phyloP scores from a whole-genome alignment of 2,329 filamentous ascomycete genomes.

The Xylariaceae sp. region DNA sequence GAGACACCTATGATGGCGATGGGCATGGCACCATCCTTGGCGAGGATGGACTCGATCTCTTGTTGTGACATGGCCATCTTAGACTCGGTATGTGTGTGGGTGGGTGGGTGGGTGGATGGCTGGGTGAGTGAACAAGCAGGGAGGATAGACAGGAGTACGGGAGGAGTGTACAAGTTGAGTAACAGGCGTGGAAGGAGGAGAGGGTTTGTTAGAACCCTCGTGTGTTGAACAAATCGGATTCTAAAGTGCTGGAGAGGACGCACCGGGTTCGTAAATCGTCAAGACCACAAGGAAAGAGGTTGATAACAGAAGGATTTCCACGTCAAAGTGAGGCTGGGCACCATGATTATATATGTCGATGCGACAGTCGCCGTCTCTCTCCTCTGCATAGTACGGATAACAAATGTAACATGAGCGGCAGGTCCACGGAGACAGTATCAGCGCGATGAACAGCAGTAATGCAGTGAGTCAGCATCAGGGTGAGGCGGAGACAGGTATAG shows the following conservation, averaged over 20 bases:
- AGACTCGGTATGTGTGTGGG: slow-evolving; percentile 7
- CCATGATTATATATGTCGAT: slow-evolving; percentile 14
- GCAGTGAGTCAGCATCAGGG: slow-evolving; percentile 15
- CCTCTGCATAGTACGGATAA: no score
- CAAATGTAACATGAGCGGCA: no score
- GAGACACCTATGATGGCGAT: slow-evolving; percentile 26
- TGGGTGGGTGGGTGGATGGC: no score
- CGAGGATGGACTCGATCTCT: slow-evolving; percentile 22
- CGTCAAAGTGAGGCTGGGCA: slow-evolving; percentile 1
- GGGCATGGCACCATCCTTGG: slow-evolving; percentile 24
- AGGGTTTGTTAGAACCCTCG: slow-evolving; percentile 15
- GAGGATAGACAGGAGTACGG: slow-evolving; percentile 9
- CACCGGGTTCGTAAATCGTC: slow-evolving; percentile 18
- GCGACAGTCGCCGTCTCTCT: no score
- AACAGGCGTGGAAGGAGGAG: slow-evolving; percentile 12
- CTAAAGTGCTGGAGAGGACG: slow-evolving; percentile 10
- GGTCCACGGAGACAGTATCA: no score
- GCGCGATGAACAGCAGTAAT: slow-evolving; percentile 11
- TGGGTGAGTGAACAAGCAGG: slow-evolving; percentile 1
- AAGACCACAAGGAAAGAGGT: slow-evolving; percentile 19
- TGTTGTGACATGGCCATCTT: slow-evolving; percentile 19
- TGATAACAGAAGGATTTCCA: slow-evolving; percentile 8
- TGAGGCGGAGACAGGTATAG: slow-evolving; percentile 14
- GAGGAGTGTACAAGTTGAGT: slow-evolving; percentile 16
- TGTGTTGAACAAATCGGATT: slow-evolving; percentile 20